Conservation (phyloP, 2,329 filamentous ascomycete genomes). For the Aspergillus japonicus region DNA sequence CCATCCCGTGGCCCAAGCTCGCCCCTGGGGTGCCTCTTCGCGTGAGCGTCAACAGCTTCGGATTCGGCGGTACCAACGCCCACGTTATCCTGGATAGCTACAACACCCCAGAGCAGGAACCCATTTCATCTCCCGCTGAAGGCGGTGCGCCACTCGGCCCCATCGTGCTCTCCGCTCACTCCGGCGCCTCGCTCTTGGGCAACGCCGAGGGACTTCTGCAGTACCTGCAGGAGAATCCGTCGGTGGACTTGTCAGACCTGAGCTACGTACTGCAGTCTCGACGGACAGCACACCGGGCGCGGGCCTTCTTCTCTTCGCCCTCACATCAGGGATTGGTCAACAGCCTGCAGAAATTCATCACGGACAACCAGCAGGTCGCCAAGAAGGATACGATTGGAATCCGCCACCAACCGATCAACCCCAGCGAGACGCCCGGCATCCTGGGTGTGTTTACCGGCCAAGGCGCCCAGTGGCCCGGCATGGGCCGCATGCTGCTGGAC, state of each 20-base stretch:
- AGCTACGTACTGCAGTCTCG: neutral
- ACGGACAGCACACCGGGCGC: neutral
- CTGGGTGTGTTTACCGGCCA: constrained; percentile 26
- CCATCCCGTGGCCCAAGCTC: constrained; percentile 20
- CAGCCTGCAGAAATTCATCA: neutral
- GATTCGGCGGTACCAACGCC: constrained; percentile 33
- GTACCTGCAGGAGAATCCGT: neutral
- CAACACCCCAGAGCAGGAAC: neutral
- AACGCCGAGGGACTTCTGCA: constrained; percentile 2
- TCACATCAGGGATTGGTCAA: neutral
- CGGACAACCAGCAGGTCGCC: neutral
- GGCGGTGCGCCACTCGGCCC: constrained; percentile 3
- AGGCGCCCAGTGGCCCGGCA: constrained; percentile 25
- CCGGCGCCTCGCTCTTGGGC: constrained; percentile 16
- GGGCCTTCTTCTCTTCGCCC: neutral
- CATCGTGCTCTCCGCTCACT: constrained; percentile 24
- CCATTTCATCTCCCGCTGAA: neutral
- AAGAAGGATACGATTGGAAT: neutral
- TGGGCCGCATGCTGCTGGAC: constrained; percentile 9
- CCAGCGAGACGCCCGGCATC: constrained; percentile 3
- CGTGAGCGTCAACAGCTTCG: constrained; percentile 46
- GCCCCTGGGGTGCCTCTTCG: constrained; percentile 23
- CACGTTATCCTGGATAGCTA: constrained; percentile 37
- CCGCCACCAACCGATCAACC: neutral
- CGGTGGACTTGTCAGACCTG: neutral